A percentile compares a stretch with the other conserved stretches of the same genome.
phyloP scores from a whole-genome alignment of 1,139 yeast genomes.

The Blastobotrys proliferans region DNA sequence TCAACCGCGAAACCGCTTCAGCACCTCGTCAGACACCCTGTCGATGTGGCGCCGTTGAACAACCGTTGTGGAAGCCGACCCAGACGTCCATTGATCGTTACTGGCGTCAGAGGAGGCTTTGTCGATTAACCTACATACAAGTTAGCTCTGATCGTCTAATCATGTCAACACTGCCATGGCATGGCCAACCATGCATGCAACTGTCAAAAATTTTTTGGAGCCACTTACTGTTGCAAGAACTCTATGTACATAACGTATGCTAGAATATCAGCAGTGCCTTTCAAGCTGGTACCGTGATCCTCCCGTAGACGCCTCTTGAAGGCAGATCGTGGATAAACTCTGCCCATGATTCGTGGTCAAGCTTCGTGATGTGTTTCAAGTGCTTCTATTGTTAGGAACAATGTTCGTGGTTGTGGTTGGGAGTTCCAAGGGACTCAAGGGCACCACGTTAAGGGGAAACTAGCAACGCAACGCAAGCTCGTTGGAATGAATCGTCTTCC shows the following conservation, averaged over 20 bases:
- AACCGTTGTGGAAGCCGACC: too few species aligned
- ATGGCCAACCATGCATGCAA: too few species aligned
- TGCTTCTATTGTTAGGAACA: background rate
- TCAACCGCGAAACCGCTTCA: conserved; percentile 22
- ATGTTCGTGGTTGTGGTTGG: conserved; percentile 1
- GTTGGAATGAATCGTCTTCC: too few species aligned
- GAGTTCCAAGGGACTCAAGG: too few species aligned
- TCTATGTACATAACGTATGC: conserved; percentile 26
- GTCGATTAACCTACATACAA: conserved; percentile 18
- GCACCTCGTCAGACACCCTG: conserved; percentile 16
- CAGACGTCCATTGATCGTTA: conserved; percentile 13
- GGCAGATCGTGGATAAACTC: conserved; percentile 20
- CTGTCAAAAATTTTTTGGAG: too few species aligned
- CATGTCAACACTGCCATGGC: too few species aligned
- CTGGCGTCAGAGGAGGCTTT: conserved; percentile 19
- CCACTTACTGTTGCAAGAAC: conserved; percentile 22
- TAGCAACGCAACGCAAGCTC: too few species aligned
- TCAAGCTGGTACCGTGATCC: conserved; percentile 12
- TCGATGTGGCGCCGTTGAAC: conserved; percentile 17
- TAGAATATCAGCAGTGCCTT: conserved; percentile 19
- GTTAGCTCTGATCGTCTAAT: too few species aligned
- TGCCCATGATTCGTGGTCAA: conserved; percentile 17
- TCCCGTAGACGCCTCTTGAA: conserved; percentile 17
- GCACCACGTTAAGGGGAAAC: background rate
- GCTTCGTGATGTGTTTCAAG: background rate